Evolutionary conservation across 2,329 filamentous ascomycete genomes (phyloP), one percentile per base, ranked within the genome.

Genomic region (Neonectria faginata): DNA sequence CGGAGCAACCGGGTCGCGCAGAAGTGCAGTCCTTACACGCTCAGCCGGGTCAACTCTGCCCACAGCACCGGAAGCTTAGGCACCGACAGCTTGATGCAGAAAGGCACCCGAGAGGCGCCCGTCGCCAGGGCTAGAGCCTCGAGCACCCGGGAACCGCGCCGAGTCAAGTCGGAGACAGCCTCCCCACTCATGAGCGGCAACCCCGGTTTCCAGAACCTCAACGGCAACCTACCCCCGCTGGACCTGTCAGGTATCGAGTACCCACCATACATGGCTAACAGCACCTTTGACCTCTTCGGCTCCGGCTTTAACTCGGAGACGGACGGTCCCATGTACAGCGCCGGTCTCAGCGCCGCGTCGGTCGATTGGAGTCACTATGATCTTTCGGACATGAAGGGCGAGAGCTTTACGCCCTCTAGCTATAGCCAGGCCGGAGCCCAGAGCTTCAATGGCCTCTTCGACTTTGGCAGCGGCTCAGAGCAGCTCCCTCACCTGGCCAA

Each of bases 1-100:
- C 89, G 89, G 79, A 86, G 86, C 76, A 83, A 85, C 72, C 87
- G 87, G 68, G 83, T 84, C 33, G 84, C 87, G 31, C 87, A 89
- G 69, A 89, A 89, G 76, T 85, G 83, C 70, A 86, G 86, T 33
- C 88, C 89, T 20, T 91, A 91, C 70, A 84, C 85, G 64, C 82
- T 89, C 45, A 85, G 81, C 73, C 84, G 87, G 62, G 85, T 85
- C 67, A 86, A 88, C 77, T 86, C 87, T 20, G 81, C 87, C 67
- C 84, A 87, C 77, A 82, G 86, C 77, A 77, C 82, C 61, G 79
- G 81, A 75, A 83, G 83, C 75, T 72, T 86, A 42, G 81, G 81
- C 60, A 76, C 78, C 33, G 82, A 79, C 62, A 78, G 75, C 62
- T 70, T 82, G 68, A 77, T 83, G 68, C 78, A 80, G 62, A 78